A percentile compares a stretch with the other conserved stretches of the same genome.
Evolutionary conservation across 1,284 basidiomycete genomes (phyloP).

Genomic region (Sparassis latifolia): DNA sequence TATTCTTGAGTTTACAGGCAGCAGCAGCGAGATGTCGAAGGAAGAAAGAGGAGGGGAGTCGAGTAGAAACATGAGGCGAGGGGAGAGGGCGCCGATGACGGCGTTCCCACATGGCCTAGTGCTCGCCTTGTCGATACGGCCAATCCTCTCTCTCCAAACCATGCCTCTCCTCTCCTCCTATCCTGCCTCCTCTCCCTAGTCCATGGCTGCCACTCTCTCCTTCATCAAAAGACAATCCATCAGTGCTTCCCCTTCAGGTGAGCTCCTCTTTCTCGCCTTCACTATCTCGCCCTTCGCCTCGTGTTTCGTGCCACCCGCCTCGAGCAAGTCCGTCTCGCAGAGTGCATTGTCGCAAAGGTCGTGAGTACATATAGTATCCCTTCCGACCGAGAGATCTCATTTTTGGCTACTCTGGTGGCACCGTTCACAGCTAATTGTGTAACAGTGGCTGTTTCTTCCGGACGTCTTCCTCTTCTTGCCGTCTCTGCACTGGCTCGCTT

Average conservation of each 20-base stretch:
- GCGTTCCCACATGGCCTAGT: too few relatives aligned
- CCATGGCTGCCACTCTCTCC: slow-evolving; percentile 2
- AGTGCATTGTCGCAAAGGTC: background rate
- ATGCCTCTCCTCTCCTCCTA: background rate
- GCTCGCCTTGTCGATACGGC: background rate
- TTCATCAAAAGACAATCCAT: slow-evolving; percentile 7
- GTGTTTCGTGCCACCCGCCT: slow-evolving; percentile 2
- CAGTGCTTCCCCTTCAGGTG: slow-evolving; percentile 3
- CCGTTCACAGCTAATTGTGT: background rate
- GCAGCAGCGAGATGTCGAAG: too few relatives aligned
- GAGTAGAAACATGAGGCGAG: too few relatives aligned
- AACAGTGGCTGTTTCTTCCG: background rate
- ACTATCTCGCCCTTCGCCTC: slow-evolving; percentile 6
- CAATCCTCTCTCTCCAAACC: background rate
- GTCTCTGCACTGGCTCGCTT: background rate
- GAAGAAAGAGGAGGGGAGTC: too few relatives aligned
- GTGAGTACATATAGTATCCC: too few relatives aligned
- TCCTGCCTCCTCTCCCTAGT: slow-evolving; percentile 5
- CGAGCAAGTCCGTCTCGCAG: background rate
- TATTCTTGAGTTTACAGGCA: too few relatives aligned
- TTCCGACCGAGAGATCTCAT: too few relatives aligned
- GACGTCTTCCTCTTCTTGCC: background rate
- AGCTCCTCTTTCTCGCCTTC: slow-evolving; percentile 2
- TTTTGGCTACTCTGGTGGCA: too few relatives aligned
- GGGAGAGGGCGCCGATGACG: too few relatives aligned